Evolutionary conservation across 1,284 basidiomycete species (phyloP).

Genomic region (Cystobasidium sp.): DNA sequence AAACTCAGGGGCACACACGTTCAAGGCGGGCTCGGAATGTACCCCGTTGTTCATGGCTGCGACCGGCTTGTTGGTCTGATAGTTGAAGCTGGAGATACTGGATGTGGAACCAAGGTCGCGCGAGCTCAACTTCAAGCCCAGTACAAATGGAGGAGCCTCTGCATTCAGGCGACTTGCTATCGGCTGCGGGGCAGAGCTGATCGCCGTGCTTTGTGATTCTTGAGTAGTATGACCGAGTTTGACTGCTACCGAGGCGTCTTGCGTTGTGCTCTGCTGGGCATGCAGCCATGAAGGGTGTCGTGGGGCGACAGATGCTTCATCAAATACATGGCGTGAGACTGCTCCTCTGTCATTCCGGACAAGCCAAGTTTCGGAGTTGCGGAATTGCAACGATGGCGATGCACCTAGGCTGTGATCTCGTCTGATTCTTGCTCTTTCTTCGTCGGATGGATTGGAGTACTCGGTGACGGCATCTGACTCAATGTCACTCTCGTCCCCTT

Average conservation of each 20-base stretch:
- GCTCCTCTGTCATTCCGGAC: constrained; percentile 10
- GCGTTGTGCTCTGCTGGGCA: too few relatives aligned
- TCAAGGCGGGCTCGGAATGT: not conserved
- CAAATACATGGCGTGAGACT: constrained; percentile 7
- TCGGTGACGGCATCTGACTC: constrained; percentile 8
- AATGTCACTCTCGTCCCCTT: not conserved
- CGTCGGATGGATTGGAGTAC: constrained; percentile 42
- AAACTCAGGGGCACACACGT: constrained; percentile 21
- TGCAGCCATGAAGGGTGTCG: too few relatives aligned
- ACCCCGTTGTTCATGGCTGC: too few relatives aligned
- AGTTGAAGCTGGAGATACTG: too few relatives aligned
- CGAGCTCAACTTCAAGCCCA: not conserved
- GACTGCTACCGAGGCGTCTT: too few relatives aligned
- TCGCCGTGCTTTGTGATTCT: too few relatives aligned
- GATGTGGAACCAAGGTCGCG: not conserved
- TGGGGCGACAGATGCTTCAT: not conserved
- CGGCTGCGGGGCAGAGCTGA: not conserved
- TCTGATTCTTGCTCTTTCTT: constrained; percentile 23
- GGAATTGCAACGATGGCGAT: not conserved
- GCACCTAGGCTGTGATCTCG: constrained; percentile 14
- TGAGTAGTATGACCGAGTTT: too few relatives aligned
- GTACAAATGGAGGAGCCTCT: constrained; percentile 17
- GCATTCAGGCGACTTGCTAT: constrained; percentile 8
- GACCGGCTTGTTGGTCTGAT: too few relatives aligned
- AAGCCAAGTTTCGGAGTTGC: constrained; percentile 32